phyloP scores from a whole-genome alignment of 1,139 yeast species.

The Sugiyamaella japonica region DNA sequence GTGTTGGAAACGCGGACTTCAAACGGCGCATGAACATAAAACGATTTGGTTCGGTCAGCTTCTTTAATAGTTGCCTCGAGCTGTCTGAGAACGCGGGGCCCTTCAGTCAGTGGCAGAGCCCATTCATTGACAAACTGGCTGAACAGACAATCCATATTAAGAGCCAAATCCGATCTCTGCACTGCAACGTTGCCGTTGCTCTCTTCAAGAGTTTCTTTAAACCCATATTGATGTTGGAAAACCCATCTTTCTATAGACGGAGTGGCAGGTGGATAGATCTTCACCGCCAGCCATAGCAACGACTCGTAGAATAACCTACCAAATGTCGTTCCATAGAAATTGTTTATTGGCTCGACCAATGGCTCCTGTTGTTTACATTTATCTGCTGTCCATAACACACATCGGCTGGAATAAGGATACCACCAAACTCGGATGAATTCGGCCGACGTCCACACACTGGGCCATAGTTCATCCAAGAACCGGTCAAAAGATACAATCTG shows the following conservation, averaged over 20 bases:
- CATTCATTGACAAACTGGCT: constrained; percentile 96
- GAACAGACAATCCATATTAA: constrained; percentile 94
- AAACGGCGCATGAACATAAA: constrained; percentile 90
- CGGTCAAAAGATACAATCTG: constrained; percentile 79
- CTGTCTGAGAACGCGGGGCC: constrained; percentile 67
- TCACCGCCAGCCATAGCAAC: constrained; percentile 76
- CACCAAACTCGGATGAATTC: constrained; percentile 96
- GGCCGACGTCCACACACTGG: constrained; percentile 76
- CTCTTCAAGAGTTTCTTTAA: constrained; percentile 59
- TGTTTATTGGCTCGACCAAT: constrained; percentile 62
- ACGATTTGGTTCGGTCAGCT: constrained; percentile 62
- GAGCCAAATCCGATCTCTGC: constrained; percentile 71
- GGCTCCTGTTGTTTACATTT: constrained; percentile 58
- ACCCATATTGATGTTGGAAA: constrained; percentile 77
- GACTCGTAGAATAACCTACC: constrained; percentile 81
- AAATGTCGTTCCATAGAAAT: constrained; percentile 81
- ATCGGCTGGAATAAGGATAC: constrained; percentile 88
- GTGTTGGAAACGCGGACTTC: constrained; percentile 94
- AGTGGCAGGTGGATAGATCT: constrained; percentile 68
- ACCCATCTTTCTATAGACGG: constrained; percentile 84
- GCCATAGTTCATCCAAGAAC: constrained; percentile 60
- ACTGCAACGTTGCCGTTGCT: constrained; percentile 63
- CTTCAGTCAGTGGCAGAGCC: constrained; percentile 83
- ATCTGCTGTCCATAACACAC: constrained; percentile 87
- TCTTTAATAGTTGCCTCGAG: constrained; percentile 59